Evolutionary conservation across 441 rosid species (phyloP).

Genomic region (Populus hybrid): DNA sequence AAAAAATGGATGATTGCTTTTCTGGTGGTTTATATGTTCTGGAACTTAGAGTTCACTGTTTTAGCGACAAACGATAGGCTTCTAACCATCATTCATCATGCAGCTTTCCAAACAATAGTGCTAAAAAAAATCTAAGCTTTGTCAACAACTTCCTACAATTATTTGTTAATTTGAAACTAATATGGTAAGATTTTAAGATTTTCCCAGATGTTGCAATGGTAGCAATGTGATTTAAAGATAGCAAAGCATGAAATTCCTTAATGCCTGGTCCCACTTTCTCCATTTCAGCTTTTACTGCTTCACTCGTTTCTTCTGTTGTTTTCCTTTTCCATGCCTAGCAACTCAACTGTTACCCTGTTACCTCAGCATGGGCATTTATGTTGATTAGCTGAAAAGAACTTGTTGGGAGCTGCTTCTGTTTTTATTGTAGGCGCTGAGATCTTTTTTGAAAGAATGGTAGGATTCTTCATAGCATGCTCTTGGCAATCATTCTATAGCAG

Average conservation of each 20-base stretch:
- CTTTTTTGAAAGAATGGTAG: neutral
- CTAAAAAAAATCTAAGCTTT: neutral
- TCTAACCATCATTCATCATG: neutral
- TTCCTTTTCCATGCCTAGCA: neutral
- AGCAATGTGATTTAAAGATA: neutral
- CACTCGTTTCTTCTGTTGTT: neutral
- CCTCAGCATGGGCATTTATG: neutral
- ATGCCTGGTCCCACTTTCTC: neutral
- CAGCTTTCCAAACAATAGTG: neutral
- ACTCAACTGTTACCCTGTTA: neutral
- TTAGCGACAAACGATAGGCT: neutral
- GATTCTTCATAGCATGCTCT: neutral
- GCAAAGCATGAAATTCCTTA: neutral
- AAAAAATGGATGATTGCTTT: too few relatives aligned
- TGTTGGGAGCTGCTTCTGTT: neutral
- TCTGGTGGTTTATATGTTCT: too few relatives aligned
- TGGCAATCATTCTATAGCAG: neutral
- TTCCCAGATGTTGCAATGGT: neutral
- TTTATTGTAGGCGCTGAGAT: neutral
- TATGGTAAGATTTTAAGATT: neutral
- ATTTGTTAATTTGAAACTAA: neutral
- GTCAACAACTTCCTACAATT: neutral
- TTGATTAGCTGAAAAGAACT: neutral
- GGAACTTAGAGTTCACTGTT: too few relatives aligned
- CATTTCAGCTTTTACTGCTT: neutral